These are phyloP conservation scores for Phytomonas francai DNA, from an alignment of 208 protist genomes.

Conservation along the genomic window DNA sequence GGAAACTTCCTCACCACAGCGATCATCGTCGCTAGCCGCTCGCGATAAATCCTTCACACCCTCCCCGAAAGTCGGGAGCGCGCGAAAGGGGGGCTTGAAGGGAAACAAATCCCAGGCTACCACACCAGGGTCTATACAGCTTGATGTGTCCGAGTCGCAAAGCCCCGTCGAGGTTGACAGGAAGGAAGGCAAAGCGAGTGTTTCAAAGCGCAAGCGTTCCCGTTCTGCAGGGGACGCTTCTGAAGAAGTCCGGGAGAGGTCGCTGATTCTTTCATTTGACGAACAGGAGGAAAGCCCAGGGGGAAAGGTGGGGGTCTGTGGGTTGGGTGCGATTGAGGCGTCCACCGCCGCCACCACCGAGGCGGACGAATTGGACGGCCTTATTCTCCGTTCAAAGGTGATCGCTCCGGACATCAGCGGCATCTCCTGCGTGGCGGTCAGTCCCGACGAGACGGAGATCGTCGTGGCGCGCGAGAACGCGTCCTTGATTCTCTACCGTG, in stretches of 20 bases:
- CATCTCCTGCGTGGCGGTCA: conserved; percentile 62
- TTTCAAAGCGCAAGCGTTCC: background rate
- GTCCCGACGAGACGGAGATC: conserved; percentile 37
- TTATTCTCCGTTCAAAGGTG: conserved; percentile 53
- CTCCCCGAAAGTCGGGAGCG: background rate
- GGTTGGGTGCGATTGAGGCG: background rate
- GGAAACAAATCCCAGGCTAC: background rate
- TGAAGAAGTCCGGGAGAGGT: background rate
- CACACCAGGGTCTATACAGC: background rate
- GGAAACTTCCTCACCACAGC: background rate
- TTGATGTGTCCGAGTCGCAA: background rate
- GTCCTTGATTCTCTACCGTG: conserved; percentile 53
- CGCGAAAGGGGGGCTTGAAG: background rate
- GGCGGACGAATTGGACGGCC: conserved; percentile 14
- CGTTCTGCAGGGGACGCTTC: background rate
- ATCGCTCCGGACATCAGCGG: conserved; percentile 82
- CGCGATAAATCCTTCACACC: background rate
- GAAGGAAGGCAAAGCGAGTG: background rate
- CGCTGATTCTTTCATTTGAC: conserved; percentile 3
- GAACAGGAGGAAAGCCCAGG: background rate
- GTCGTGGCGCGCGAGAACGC: conserved; percentile 79
- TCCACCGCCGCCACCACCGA: conserved; percentile 5
- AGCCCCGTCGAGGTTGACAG: background rate
- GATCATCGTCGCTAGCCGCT: background rate
- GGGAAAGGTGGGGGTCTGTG: background rate